Evolutionary conservation across 768 basidiomycete genomes (phyloP), one percentile per base, ranked within the genome.

Genomic region (Lactarius deliciosus): DNA sequence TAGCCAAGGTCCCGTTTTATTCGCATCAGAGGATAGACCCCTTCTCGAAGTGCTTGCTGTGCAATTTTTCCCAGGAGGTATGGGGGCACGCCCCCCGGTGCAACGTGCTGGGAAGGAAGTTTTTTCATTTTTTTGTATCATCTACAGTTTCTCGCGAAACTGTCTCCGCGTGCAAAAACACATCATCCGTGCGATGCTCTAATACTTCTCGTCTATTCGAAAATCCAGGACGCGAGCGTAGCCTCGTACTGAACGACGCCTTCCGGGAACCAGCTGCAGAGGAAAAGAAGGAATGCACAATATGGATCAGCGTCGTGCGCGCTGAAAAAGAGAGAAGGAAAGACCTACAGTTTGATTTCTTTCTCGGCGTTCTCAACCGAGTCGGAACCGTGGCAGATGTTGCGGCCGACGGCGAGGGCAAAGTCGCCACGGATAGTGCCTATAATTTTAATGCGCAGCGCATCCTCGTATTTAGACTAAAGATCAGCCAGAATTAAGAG

Each of bases 391-490:
- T 95, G 92, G 81, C 90, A 92, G 77, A 94, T 90, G 83, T 96
- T 96, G 74, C 94, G 92, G 66, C 95, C 96, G 72, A 95, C 90
- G 72, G 94, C 92, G 73, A 98, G 89, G 73, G 88, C 90, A 79
- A 84, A 97, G 82, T 97, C 95, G 65, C 94, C 96, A 78, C 96
- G 94, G 82, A 98, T 98, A 69, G 95, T 91, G 67, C 94, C 92
- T 93, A 64, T 25, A 53, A 53, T 61, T 50, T 57, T 11, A 5
- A 3, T 50, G 38, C 43, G 28, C 15, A 5, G n/a, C 2, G 28
- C 18, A 55, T 34, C 25, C n/a, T 25, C 25, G 5, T 34, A 10
- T 53, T 50, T 8, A 36, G 56, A 9, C 32, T 30, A 30, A 10
- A 10, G 18, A 6, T 2, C 6, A 30, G 25, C 8, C 36, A 6